Percentiles rank a stretch among this genome's conserved stretches.
Evolutionary conservation across 2,329 filamentous ascomycete species (phyloP).

Genomic region (Colletotrichum coccodes): DNA sequence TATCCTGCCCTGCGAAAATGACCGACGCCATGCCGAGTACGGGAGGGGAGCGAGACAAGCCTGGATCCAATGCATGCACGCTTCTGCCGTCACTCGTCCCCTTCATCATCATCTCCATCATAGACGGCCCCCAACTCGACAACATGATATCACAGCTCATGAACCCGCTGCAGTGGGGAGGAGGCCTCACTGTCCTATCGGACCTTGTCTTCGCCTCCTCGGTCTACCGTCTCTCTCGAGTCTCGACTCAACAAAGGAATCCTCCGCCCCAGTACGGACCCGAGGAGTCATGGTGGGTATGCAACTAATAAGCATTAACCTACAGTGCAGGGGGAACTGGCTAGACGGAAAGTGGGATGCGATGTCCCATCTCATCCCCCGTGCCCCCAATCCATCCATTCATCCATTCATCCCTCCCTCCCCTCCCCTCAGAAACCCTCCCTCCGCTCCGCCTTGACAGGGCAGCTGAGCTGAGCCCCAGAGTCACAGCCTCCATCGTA

Average conservation of each 20-base stretch:
- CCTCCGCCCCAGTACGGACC: background rate
- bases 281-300: slow-evolving; percentile 17
- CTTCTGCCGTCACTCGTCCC: slow-evolving; percentile 11
- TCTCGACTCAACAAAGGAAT: background rate
- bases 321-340: background rate
- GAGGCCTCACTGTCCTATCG: slow-evolving; percentile 18
- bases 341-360: slow-evolving; percentile 15
- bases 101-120: background rate
- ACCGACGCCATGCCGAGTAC: slow-evolving; percentile 8
- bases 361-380: background rate
- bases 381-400: background rate
- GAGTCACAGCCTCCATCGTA: background rate
- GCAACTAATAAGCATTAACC: slow-evolving; percentile 1
- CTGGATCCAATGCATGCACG: slow-evolving; percentile 14
- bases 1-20: background rate
- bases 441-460: slow-evolving; percentile 21
- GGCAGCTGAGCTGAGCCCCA: slow-evolving; percentile 29
- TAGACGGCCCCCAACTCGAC: background rate
- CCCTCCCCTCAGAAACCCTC: background rate
- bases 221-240: background rate
- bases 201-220: background rate
- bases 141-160: slow-evolving; percentile 28
- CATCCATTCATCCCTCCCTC: background rate
- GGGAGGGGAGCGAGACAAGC: background rate
- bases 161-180: background rate